These are phyloP conservation scores for Hyphodiscus hymeniophilus DNA, from an alignment of 495 filamentous ascomycete genomes.

Conservation along the genomic window DNA sequence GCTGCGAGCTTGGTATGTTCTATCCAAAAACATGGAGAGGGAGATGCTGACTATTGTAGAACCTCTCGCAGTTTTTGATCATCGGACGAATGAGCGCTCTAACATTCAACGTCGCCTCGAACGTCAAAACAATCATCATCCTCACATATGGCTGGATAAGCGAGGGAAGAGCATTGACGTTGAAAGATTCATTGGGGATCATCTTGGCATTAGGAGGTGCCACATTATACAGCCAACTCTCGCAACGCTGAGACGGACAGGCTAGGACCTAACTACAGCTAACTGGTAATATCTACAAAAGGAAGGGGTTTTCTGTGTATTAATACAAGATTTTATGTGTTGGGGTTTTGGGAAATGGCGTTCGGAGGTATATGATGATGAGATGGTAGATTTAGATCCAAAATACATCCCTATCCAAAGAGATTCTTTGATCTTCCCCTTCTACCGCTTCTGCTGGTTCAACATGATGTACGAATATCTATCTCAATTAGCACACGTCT, in stretches of 20 bases:
- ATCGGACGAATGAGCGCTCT: slow-evolving; percentile 23
- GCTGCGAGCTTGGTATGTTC: slow-evolving; percentile 22
- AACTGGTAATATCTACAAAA: too few species aligned
- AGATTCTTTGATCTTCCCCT: not conserved
- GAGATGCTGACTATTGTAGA: slow-evolving; percentile 2
- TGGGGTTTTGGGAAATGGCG: too few species aligned
- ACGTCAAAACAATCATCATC: slow-evolving; percentile 24
- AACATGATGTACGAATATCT: slow-evolving; percentile 20
- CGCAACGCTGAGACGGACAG: slow-evolving; percentile 7
- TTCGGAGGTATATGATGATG: too few species aligned
- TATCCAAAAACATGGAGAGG: not conserved
- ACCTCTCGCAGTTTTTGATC: slow-evolving; percentile 22
- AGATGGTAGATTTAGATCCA: too few species aligned
- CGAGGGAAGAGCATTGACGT: slow-evolving; percentile 16
- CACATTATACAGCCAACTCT: slow-evolving; percentile 22
- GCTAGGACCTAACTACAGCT: too few species aligned
- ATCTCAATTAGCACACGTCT: not conserved
- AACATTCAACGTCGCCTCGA: slow-evolving; percentile 23
- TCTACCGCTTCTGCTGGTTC: slow-evolving; percentile 4
- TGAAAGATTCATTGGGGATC: slow-evolving; percentile 18
- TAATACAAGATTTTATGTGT: too few species aligned
- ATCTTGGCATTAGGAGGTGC: slow-evolving; percentile 21
- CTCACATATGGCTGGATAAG: slow-evolving; percentile 22
- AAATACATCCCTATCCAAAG: not conserved
- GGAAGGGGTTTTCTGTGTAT: too few species aligned